Evolutionary conservation across 345 rosid species (phyloP), one percentile per base, ranked within the genome.

Genomic region (Camelina laxa): DNA sequence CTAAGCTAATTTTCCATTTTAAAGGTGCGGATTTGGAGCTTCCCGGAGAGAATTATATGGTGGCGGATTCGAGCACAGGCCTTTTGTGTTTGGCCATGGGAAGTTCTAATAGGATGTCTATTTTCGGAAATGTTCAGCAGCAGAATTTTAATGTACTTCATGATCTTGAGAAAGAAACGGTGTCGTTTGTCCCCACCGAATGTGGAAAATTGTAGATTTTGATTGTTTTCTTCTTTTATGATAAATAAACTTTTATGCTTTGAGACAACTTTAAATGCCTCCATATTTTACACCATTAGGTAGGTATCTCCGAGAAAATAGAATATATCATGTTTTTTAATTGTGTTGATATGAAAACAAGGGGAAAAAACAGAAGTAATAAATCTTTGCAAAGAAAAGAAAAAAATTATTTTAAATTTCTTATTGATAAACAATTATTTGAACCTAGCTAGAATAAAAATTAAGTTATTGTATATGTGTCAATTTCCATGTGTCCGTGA

Each of bases 81-180:
- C 53, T 90, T 65, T 53, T 80, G 60, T 95, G 99, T 82, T 82
- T 95, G 84, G 97, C 97, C 0, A 90, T 95, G 90, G 97, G 93
- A 36, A 77, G 88, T 16, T 88, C 99, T 0, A 84, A 71, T 60
- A 93, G 96, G 0, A 82, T 91, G 93, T 94, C 98, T 0, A 88
- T 94, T n/a, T 83, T 95, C 3, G 99, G 99, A 48, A 95, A 95
- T 76, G 74, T 95, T 27, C 99, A 95, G 74, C 99, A 95, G 70
- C 99, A 91, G 50, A 90, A 95, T 73, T 64, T 87, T 44, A 77
- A 91, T 86, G 87, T 90, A 12, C 30, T 85, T 12, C 87, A 95
- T 76, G 93, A 95, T 80, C 88, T 95, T 49, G 69, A 56, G 64
- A 84, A 85, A 65, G 84, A 88, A 72, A 88, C 93, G 2, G 36